phyloP scores from a whole-genome alignment of 2,329 filamentous ascomycete genomes.

The Talaromyces islandicus region DNA sequence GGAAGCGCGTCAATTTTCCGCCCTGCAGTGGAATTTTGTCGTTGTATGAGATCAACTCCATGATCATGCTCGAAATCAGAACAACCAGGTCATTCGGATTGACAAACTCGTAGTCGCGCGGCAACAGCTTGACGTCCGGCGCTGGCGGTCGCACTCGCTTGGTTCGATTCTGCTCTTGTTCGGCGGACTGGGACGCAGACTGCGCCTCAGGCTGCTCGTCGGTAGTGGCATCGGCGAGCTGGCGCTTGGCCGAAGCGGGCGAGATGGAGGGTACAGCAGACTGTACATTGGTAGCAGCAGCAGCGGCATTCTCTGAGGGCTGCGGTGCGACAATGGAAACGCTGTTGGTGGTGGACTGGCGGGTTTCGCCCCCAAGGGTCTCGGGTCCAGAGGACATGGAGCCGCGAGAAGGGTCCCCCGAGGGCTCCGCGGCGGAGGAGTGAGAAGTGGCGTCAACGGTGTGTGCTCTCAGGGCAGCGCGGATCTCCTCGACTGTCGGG shows the following conservation, averaged over 20 bases:
- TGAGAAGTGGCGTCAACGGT: constrained; percentile 29
- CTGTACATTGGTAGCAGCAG: not conserved
- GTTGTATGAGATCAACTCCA: constrained; percentile 90
- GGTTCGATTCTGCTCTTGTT: constrained; percentile 27
- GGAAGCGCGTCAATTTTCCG: constrained; percentile 85
- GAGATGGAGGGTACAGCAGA: constrained; percentile 4
- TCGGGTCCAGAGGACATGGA: constrained; percentile 29
- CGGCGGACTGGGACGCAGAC: constrained; percentile 17
- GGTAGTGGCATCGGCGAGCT: constrained; percentile 25
- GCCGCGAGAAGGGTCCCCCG: constrained; percentile 28
- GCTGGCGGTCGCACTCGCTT: constrained; percentile 44
- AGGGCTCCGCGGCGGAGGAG: constrained; percentile 12
- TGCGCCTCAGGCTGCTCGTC: constrained; percentile 8
- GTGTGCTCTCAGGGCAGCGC: constrained; percentile 32
- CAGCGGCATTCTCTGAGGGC: not conserved
- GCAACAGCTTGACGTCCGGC: constrained; percentile 47
- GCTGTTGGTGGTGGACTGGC: constrained; percentile 7
- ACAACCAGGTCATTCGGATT: constrained; percentile 80
- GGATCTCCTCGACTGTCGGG: constrained; percentile 32
- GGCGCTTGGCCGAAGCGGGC: constrained; percentile 17
- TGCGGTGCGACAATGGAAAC: not conserved
- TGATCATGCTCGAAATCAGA: constrained; percentile 89
- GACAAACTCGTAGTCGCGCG: constrained; percentile 73
- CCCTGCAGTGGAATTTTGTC: constrained; percentile 79
- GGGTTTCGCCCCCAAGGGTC: constrained; percentile 26